A percentile compares a stretch with the other conserved stretches of the same genome.
Conservation (phyloP, 176 grass and related monocot genomes). For the Zea mays region Zm-B73-REFERENCE-NAM-5.0 NC_050096.1:287624501-287625000, state of each 20-base stretch:
- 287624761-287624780: neutral
- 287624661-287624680: neutral
- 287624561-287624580: too few species aligned
- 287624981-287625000: neutral
- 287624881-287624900: constrained; percentile 1
- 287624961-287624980: neutral
- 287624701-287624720: neutral
- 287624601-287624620: neutral
- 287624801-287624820: neutral
- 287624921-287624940: neutral
- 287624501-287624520: constrained; percentile 93
- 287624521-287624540: constrained; percentile 83
- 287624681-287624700: neutral
- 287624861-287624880: neutral
- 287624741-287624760: neutral
- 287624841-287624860: neutral
- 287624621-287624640: neutral
- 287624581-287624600: neutral
- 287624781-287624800: neutral
- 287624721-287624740: neutral
- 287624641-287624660: neutral
- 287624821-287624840: neutral
- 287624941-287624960: neutral
- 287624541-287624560: constrained; percentile 36
- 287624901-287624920: neutral